phyloP scores from a whole-genome alignment of 768 basidiomycete species.

The Tricholoma terreum region DNA sequence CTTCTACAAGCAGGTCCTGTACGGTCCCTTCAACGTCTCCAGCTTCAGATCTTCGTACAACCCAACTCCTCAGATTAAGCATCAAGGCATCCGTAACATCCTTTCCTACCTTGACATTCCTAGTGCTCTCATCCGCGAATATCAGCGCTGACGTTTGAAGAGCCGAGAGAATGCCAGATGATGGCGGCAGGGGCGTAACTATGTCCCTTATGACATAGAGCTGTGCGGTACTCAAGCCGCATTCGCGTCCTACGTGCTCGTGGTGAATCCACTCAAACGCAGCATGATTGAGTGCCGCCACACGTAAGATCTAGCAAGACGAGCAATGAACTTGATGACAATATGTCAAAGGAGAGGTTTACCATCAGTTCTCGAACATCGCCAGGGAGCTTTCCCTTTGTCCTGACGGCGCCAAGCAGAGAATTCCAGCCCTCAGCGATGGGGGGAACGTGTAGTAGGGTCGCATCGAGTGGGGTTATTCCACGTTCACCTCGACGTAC shows the following conservation, averaged over 20 bases:
- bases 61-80: constrained; percentile 29
- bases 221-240: constrained; percentile 52
- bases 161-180: constrained; percentile 38
- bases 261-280: constrained; percentile 59
- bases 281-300: constrained; percentile 48
- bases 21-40: constrained; percentile 26
- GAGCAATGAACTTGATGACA: neutral
- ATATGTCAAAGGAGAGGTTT: constrained; percentile 6
- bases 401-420: constrained; percentile 47
- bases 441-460: constrained; percentile 45
- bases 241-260: constrained; percentile 45
- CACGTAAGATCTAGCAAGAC: constrained; percentile 40
- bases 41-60: constrained; percentile 11
- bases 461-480: constrained; percentile 48
- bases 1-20: constrained; percentile 53
- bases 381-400: constrained; percentile 42
- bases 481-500: constrained; percentile 46
- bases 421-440: constrained; percentile 51
- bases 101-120: constrained; percentile 40
- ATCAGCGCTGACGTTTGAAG: constrained; percentile 50
- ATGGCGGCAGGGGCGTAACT: constrained; percentile 37
- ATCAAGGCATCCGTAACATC: constrained; percentile 40
- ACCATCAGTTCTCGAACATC: constrained; percentile 54
- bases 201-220: constrained; percentile 53
- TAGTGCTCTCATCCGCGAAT: constrained; percentile 61